Evolutionary conservation across 1,284 basidiomycete genomes (phyloP).

Genomic region (Albatrellus sp.): DNA sequence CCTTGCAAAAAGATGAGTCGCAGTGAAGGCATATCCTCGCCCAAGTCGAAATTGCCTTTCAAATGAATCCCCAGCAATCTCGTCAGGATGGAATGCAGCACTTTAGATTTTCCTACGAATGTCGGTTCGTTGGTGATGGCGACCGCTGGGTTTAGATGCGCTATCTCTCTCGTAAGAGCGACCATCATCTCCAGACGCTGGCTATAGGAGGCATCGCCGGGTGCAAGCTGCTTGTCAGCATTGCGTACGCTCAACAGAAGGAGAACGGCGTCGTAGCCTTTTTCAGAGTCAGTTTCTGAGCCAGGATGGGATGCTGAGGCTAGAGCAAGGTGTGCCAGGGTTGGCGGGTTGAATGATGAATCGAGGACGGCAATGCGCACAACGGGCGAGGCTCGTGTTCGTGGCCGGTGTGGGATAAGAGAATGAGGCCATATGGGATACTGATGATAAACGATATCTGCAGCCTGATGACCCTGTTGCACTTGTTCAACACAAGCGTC

Average conservation of each 20-base stretch:
- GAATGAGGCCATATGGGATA: conserved; percentile 31
- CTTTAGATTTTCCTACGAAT: conserved; percentile 74
- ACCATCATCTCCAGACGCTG: conserved; percentile 81
- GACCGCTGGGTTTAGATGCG: conserved; percentile 52
- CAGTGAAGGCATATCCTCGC: conserved; percentile 13
- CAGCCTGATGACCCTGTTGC: conserved; percentile 4
- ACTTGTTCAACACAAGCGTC: no score
- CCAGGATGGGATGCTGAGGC: conserved; percentile 32
- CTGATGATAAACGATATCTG: conserved; percentile 33
- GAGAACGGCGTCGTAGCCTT: conserved; percentile 60
- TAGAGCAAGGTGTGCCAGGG: conserved; percentile 75
- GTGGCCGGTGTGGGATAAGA: not conserved
- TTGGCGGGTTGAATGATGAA: conserved; percentile 93
- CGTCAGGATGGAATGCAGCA: conserved; percentile 42
- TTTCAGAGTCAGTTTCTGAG: conserved; percentile 1
- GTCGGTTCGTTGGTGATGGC: conserved; percentile 81
- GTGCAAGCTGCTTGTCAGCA: conserved; percentile 72
- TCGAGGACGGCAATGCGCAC: conserved; percentile 66
- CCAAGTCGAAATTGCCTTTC: not conserved
- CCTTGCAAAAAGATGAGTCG: conserved; percentile 65
- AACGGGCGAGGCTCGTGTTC: conserved; percentile 1
- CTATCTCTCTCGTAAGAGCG: conserved; percentile 45
- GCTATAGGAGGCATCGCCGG: conserved; percentile 58
- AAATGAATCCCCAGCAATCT: conserved; percentile 18
- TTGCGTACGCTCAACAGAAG: conserved; percentile 83